Percentiles rank a stretch among this genome's conserved stretches.
Evolutionary conservation across 2,329 filamentous ascomycete genomes (phyloP).

Genomic region (Basipetospora chlamydospora): DNA sequence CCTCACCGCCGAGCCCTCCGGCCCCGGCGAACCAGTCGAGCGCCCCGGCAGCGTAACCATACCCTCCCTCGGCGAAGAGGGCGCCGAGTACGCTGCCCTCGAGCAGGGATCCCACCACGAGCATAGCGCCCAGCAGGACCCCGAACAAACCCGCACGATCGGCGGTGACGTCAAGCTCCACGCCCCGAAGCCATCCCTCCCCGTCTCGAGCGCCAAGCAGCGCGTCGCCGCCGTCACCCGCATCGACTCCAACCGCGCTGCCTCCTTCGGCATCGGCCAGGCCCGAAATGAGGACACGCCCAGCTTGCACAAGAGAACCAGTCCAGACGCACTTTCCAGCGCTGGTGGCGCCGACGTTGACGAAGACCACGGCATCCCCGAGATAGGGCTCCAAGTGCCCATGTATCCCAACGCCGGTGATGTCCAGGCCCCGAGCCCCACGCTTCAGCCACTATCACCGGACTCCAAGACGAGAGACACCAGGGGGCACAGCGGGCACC

Average conservation of each 20-base stretch:
- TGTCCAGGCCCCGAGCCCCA: conserved; percentile 85
- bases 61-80: conserved; percentile 80
- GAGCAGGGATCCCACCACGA: too few relatives aligned
- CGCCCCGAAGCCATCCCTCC: conserved; percentile 77
- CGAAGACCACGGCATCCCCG: conserved; percentile 78
- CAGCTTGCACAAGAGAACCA: conserved; percentile 43
- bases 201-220: conserved; percentile 66
- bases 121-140: conserved; percentile 22
- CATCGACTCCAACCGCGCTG: conserved; percentile 78
- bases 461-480: conserved; percentile 29
- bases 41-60: conserved; percentile 67
- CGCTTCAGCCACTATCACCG: conserved; percentile 30
- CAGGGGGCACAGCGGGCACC: conserved; percentile 56
- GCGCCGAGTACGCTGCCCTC: conserved; percentile 59
- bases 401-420: conserved; percentile 89
- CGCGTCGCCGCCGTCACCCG: conserved; percentile 73
- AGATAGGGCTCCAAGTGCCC: conserved; percentile 83
- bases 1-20: conserved; percentile 20
- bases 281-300: conserved; percentile 23
- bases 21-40: conserved; percentile 22
- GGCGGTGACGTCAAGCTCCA: conserved; percentile 72
- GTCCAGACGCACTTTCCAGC: conserved; percentile 34
- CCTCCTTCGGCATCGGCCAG: conserved; percentile 64
- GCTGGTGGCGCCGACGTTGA: conserved; percentile 34
- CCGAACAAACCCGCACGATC: conserved; percentile 64